Base-by-base conservation (phyloP, 208 protist genomes). In the Acanthamoeba royreba region DNA sequence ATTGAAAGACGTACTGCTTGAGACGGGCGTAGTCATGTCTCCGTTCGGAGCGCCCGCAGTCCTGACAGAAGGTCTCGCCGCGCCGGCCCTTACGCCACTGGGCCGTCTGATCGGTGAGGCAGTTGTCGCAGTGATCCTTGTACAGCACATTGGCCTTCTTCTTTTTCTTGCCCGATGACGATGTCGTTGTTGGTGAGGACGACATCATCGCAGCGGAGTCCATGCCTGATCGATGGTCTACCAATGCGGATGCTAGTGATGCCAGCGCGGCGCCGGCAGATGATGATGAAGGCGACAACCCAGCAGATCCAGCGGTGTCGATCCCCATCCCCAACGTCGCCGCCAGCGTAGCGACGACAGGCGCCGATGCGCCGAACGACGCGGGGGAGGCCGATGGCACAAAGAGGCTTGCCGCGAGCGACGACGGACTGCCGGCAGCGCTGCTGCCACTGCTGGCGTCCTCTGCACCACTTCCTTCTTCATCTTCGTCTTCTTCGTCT, bases 51-150 rank as follows among this genome's bases (percentile, higher is more conserved):
- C 79, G 49, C 9, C 79, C 79, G 79, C 79, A 88, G 47, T 88
- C 49, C 33, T 88, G 47, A 47, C 79, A 88, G 15, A 88, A 88
- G 79, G 79, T 88, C 79, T 88, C 79, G 28, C 79, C 79, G 47
- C 79, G 79, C 11, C 79, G 79, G 79, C 79, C 79, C 47, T 88
- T 88, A 33, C 79, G 79, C 79, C 79, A 88, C 33, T 61, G 79
- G 49, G 79, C 33, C 79, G 79, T 88, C 79, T 88, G 47, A 33
- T 63, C 47, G 42, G 47, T 63, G 45, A 88, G 49, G 79, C 79
- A 88, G 49, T 88, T 88, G 47, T 88, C 79, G 47, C 79, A 88
- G 79, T 88, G 49, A 47, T 61, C 79, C 49, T 88, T 88, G 79
- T 88, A 88, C 13, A 33, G 69, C 69, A 81, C 69, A 42, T 81